A percentile compares a stretch with the other conserved stretches of the same genome.
Evolutionary conservation across 495 filamentous ascomycete genomes (phyloP).

Genomic region (Glarea lozoyensis): DNA sequence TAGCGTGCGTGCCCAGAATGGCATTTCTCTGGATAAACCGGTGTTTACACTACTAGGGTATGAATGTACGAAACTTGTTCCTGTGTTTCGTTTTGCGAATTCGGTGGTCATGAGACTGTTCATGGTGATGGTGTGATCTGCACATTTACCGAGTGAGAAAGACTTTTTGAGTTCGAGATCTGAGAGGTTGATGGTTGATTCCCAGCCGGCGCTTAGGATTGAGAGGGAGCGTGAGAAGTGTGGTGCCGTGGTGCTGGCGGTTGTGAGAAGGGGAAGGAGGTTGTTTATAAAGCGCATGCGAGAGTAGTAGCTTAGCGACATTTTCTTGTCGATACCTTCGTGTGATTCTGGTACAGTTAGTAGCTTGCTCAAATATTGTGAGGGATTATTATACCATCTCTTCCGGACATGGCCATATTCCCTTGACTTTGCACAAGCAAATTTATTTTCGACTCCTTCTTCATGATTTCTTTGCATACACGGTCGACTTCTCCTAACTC

Average conservation of each 20-base stretch:
- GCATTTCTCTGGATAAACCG: slow-evolving; percentile 21
- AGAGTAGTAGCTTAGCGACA: slow-evolving; percentile 25
- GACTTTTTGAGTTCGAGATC: slow-evolving; percentile 16
- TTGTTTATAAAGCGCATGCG: slow-evolving; percentile 24
- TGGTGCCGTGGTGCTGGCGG: slow-evolving; percentile 10
- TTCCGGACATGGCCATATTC: slow-evolving; percentile 16
- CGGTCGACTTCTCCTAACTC: slow-evolving; percentile 23
- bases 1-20: slow-evolving; percentile 6
- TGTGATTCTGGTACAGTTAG: slow-evolving; percentile 11
- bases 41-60: slow-evolving; percentile 46
- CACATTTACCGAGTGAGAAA: slow-evolving; percentile 8
- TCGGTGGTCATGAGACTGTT: slow-evolving; percentile 28
- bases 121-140: slow-evolving; percentile 16
- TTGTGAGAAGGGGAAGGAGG: slow-evolving; percentile 21
- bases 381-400: slow-evolving; percentile 12
- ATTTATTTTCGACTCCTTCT: slow-evolving; percentile 19
- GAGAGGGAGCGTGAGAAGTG: slow-evolving; percentile 17
- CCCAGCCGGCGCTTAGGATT: slow-evolving; percentile 15
- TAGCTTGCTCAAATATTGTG: too few relatives aligned
- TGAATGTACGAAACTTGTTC: slow-evolving; percentile 49
- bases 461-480: slow-evolving; percentile 21
- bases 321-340: slow-evolving; percentile 23
- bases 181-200: slow-evolving; percentile 6
- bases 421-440: slow-evolving; percentile 24
- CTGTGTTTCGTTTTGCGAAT: slow-evolving; percentile 36